phyloP scores from a whole-genome alignment of 495 filamentous ascomycete species.

The Penicillium canescens region DNA sequence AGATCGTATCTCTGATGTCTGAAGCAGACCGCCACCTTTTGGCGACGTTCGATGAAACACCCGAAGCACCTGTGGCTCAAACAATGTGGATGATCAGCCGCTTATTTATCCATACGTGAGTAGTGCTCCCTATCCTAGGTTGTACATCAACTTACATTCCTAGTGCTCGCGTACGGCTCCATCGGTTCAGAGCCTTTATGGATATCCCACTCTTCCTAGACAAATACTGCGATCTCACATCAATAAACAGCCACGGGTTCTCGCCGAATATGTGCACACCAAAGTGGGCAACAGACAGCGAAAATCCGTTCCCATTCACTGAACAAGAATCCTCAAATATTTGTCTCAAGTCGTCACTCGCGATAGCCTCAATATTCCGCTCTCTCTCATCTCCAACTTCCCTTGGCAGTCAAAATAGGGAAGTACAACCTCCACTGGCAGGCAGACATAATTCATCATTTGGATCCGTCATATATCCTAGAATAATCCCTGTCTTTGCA shows the following conservation, averaged over 20 bases:
- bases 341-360: constrained; percentile 45
- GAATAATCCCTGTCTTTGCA: constrained; percentile 51
- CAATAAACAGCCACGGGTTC: constrained; percentile 27
- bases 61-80: constrained; percentile 14
- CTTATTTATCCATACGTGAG: constrained; percentile 21
- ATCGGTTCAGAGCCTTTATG: constrained; percentile 52
- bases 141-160: background rate
- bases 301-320: constrained; percentile 40
- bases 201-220: constrained; percentile 50
- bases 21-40: constrained; percentile 17
- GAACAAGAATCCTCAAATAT: constrained; percentile 47
- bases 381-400: constrained; percentile 40
- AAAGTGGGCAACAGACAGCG: constrained; percentile 12
- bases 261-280: background rate
- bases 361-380: constrained; percentile 42
- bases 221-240: constrained; percentile 50
- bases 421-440: too few species aligned
- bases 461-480: constrained; percentile 26
- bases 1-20: constrained; percentile 10
- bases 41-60: constrained; percentile 8
- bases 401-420: background rate
- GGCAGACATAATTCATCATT: background rate
- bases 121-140: background rate
- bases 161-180: constrained; percentile 50
- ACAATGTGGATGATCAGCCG: constrained; percentile 24